Evolutionary conservation across 1,284 basidiomycete genomes (phyloP).

Genomic region (Ceratobasidium sp.): DNA sequence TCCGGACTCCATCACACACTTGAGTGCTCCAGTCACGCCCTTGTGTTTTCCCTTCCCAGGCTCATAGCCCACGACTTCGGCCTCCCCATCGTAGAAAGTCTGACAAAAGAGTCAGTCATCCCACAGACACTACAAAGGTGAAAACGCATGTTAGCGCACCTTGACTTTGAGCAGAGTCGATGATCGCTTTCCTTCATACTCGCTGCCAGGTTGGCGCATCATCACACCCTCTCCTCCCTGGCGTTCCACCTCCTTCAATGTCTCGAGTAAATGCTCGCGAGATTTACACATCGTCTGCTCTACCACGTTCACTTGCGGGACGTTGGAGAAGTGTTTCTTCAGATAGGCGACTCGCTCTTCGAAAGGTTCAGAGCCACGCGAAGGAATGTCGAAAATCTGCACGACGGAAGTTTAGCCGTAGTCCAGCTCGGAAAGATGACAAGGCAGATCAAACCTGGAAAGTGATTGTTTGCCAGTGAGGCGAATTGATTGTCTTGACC

Average conservation of each 20-base stretch:
- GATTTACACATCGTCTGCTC: constrained; percentile 63
- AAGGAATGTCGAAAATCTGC: constrained; percentile 75
- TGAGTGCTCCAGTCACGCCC: constrained; percentile 65
- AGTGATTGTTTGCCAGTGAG: constrained; percentile 68
- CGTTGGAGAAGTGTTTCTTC: constrained; percentile 61
- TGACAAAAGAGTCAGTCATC: constrained; percentile 45
- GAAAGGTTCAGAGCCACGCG: constrained; percentile 62
- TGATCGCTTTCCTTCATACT: constrained; percentile 67
- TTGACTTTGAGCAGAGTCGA: constrained; percentile 71
- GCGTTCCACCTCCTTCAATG: constrained; percentile 65
- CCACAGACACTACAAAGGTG: background rate
- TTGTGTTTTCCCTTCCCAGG: constrained; percentile 67
- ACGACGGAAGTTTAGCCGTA: background rate
- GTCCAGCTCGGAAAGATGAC: background rate
- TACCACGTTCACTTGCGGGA: constrained; percentile 63
- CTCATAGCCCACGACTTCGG: constrained; percentile 67
- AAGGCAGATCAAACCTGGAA: constrained; percentile 62
- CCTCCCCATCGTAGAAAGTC: constrained; percentile 75
- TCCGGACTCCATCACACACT: constrained; percentile 71
- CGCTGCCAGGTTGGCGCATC: constrained; percentile 65
- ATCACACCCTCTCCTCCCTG: constrained; percentile 74
- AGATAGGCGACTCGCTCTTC: constrained; percentile 66
- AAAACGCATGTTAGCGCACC: constrained; percentile 51
- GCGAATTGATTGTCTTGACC: constrained; percentile 60
- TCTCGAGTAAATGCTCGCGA: constrained; percentile 64